Evolutionary conservation across 371 early-diverging fungal genomes (phyloP).

Genomic region (Basidiobolus meristosporus): DNA sequence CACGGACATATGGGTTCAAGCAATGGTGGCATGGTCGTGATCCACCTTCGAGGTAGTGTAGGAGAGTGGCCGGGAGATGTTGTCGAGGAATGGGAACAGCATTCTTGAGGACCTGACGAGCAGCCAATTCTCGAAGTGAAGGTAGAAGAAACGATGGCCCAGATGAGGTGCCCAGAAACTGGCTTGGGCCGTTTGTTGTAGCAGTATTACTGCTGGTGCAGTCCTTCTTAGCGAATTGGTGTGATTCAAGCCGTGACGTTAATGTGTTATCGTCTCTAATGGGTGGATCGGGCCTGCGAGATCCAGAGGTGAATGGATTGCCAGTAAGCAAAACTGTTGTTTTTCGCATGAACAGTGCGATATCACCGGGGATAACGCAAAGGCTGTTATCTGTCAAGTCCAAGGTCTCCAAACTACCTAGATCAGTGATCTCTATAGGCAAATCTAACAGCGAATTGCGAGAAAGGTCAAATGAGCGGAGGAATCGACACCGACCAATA

Average conservation of each 20-base stretch:
- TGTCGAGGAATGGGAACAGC: slow-evolving; percentile 7
- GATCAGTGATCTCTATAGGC: slow-evolving; percentile 27
- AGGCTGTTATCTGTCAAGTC: slow-evolving; percentile 37
- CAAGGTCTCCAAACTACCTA: slow-evolving; percentile 23
- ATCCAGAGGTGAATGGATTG: slow-evolving; percentile 28
- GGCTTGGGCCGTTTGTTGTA: no score
- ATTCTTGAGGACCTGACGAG: slow-evolving; percentile 6
- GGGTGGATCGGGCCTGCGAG: no score
- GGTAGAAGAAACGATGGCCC: no score
- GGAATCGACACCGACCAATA: slow-evolving; percentile 16
- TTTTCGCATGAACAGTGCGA: slow-evolving; percentile 23
- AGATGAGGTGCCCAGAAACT: no score
- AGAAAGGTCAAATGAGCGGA: slow-evolving; percentile 24
- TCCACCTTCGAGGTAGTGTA: slow-evolving; percentile 2
- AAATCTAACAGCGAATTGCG: slow-evolving; percentile 18
- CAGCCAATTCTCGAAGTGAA: slow-evolving; percentile 19
- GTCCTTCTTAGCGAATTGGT: no score
- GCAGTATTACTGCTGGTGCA: no score
- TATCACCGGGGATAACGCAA: slow-evolving; percentile 36
- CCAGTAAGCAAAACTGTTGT: slow-evolving; percentile 32
- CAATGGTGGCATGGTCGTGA: slow-evolving; percentile 23
- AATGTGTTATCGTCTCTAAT: no score
- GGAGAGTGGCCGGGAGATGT: neutral
- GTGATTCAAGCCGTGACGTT: no score
- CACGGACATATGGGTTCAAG: slow-evolving; percentile 26